Conservation (phyloP, 2,329 filamentous ascomycete genomes). For the Ceratocystiopsis minuta region DNA sequence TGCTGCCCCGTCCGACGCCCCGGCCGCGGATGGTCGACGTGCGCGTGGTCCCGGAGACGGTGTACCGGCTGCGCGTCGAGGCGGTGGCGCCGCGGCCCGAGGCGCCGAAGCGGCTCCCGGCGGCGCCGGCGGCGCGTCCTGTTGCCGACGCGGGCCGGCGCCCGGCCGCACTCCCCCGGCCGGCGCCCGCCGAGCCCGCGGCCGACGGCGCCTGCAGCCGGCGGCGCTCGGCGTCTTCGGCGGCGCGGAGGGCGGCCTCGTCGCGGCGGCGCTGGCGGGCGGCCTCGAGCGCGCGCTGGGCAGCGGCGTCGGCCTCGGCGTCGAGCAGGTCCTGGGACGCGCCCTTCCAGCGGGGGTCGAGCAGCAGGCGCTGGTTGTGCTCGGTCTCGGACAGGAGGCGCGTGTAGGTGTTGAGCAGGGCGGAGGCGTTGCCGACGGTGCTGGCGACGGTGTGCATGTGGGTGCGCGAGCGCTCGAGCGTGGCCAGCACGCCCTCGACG, state of each 20-base stretch:
- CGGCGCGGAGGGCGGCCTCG: conserved; percentile 43
- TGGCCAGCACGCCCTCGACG: conserved; percentile 60
- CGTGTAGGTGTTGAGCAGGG: conserved; percentile 86
- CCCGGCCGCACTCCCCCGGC: too few species aligned
- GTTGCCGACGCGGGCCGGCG: too few species aligned
- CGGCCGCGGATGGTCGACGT: conserved; percentile 4
- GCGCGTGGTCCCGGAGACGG: neutral
- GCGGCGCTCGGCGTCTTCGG: conserved; percentile 37
- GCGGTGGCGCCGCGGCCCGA: too few species aligned
- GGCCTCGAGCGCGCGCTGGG: conserved; percentile 55
- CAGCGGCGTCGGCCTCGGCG: conserved; percentile 55
- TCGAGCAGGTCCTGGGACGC: conserved; percentile 74
- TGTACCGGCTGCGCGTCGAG: too few species aligned
- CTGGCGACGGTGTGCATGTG: conserved; percentile 79
- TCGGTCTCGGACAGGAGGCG: conserved; percentile 92
- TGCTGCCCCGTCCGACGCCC: conserved; percentile 7
- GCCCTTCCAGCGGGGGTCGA: conserved; percentile 80
- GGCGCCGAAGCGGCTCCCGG: too few species aligned
- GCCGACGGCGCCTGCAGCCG: conserved; percentile 18
- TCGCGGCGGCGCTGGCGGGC: conserved; percentile 63
- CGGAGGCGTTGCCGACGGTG: conserved; percentile 75
- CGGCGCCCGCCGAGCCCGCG: neutral
- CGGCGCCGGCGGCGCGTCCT: too few species aligned
- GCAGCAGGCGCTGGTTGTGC: conserved; percentile 82
- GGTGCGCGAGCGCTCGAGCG: conserved; percentile 50